Percentiles rank a stretch among this genome's conserved stretches.
Conservation (phyloP, 192 early-diverging fungal genomes). For the Linnemannia exigua region DNA sequence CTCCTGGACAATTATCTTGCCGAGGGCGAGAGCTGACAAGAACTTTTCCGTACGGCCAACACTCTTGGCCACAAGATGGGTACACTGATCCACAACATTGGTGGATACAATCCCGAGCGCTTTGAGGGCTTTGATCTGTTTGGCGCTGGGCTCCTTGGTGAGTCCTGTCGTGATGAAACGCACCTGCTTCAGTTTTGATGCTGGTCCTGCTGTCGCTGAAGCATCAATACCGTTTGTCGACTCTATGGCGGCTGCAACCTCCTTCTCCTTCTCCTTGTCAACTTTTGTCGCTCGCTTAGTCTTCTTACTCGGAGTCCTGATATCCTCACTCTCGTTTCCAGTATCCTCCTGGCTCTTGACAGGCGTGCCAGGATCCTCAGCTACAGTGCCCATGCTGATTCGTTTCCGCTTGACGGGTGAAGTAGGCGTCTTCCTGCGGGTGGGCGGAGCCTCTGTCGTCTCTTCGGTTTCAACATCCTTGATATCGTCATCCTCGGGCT, state of each 20-base stretch:
- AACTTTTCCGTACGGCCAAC: slow-evolving; percentile 73
- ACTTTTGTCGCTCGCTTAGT: not conserved
- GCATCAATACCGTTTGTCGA: not conserved
- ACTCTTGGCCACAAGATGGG: slow-evolving; percentile 68
- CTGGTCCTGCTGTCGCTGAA: not conserved
- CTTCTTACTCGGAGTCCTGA: slow-evolving; percentile 23
- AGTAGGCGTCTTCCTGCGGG: not conserved
- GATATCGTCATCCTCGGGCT: slow-evolving; percentile 3
- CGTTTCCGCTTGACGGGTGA: slow-evolving; percentile 55
- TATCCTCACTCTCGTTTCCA: not conserved
- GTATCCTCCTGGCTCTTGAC: slow-evolving; percentile 46
- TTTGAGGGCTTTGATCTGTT: slow-evolving; percentile 60
- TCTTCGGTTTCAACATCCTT: slow-evolving; percentile 31
- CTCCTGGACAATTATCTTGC: slow-evolving; percentile 43
- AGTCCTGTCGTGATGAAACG: slow-evolving; percentile 62
- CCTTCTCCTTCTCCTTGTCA: slow-evolving; percentile 36
- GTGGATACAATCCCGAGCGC: slow-evolving; percentile 68
- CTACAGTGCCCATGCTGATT: slow-evolving; percentile 34
- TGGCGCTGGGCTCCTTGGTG: slow-evolving; percentile 51
- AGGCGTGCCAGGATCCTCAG: slow-evolving; percentile 19
- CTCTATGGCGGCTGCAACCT: not conserved
- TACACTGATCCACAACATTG: slow-evolving; percentile 60
- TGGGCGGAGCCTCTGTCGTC: not conserved
- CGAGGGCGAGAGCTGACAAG: slow-evolving; percentile 34
- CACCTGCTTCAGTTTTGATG: slow-evolving; percentile 18